phyloP scores from a whole-genome alignment of 208 protist species.

The Balamuthia mandrillaris region DNA sequence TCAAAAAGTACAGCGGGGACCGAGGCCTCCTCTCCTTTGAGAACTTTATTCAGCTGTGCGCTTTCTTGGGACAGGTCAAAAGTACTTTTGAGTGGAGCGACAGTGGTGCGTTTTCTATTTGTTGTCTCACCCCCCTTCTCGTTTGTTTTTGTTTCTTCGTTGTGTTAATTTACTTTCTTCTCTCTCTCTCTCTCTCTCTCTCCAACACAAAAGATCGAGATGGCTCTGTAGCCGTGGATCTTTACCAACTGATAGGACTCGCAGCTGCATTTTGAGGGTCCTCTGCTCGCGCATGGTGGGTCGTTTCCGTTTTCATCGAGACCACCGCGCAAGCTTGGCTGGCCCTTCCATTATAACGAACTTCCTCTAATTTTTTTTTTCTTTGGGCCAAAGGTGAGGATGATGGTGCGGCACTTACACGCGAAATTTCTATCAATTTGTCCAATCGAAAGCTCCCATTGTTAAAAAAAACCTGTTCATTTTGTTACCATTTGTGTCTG shows the following conservation, averaged over 20 bases:
- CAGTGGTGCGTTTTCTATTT: background rate
- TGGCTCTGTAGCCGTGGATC: background rate
- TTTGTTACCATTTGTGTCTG: too few relatives aligned
- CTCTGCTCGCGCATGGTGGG: too few relatives aligned
- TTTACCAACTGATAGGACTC: background rate
- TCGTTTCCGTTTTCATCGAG: too few relatives aligned
- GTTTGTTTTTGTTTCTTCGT: background rate
- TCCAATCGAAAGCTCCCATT: too few relatives aligned
- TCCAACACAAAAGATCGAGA: background rate
- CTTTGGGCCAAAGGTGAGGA: too few relatives aligned
- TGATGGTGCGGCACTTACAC: too few relatives aligned
- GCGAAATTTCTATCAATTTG: too few relatives aligned
- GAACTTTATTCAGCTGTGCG: slow-evolving; percentile 27
- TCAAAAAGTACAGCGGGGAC: slow-evolving; percentile 3
- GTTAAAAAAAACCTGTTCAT: too few relatives aligned
- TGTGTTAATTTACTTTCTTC: background rate
- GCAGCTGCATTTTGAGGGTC: background rate
- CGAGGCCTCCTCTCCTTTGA: background rate
- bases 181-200: background rate
- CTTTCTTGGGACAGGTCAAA: background rate
- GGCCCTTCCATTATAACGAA: too few relatives aligned
- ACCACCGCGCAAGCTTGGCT: too few relatives aligned
- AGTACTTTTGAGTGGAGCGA: slow-evolving; percentile 27
- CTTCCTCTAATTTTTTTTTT: too few relatives aligned
- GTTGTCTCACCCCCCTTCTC: background rate